Base-by-base conservation (phyloP, 345 rosid species). In the Hypericum androsaemum region DNA sequence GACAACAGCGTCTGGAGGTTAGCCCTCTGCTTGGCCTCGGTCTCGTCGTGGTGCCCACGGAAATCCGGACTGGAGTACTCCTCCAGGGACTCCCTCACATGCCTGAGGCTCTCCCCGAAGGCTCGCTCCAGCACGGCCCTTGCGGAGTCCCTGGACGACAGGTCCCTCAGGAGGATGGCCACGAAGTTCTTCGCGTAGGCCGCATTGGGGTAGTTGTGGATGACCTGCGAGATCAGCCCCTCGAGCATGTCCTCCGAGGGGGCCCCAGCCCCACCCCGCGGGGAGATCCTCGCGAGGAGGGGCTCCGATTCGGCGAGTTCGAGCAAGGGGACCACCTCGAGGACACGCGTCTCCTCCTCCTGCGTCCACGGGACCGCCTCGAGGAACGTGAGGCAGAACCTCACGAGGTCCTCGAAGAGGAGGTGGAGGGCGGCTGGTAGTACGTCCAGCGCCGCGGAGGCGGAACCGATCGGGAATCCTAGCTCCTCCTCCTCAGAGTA, bases 301-400 rank as follows among this genome's bases (percentile, higher is more conserved):
- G 77, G 81, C 22, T 52, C 66, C 0, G 84, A 80, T 63, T 83
- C 86, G 15, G 76, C 82, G 49, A 64, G 72, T 0, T 67, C 41
- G 22, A 80, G 51, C 11, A 74, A 58, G 0, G 86, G 86, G 40
- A 74, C 61, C 45, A 78, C 55, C 52, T 35, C 54, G 38, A 83
- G 39, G 10, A 83, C 77, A 13, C 79, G 71, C 49, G 53, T 53
- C 46, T 83, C 90, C 37, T 80, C 90, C 40, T 76, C 90, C 38
- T 80, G 82, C 38, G 66, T 74, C 90, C 90, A 83, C n/a, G 90
- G 86, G 28, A 80, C 82, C 37, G 79, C 82, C 59, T 83, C 86
- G 1, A 83, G 72, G 66, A 71, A 80, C 28, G 43, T 64, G 8
- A 83, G 70, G 54, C 80, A 78, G 16, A 58, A 55, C 15, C 51